A percentile compares a stretch with the other conserved stretches of the same genome.
Conservation (phyloP, 495 filamentous ascomycete species). For the Penicillium silybi region DNA sequence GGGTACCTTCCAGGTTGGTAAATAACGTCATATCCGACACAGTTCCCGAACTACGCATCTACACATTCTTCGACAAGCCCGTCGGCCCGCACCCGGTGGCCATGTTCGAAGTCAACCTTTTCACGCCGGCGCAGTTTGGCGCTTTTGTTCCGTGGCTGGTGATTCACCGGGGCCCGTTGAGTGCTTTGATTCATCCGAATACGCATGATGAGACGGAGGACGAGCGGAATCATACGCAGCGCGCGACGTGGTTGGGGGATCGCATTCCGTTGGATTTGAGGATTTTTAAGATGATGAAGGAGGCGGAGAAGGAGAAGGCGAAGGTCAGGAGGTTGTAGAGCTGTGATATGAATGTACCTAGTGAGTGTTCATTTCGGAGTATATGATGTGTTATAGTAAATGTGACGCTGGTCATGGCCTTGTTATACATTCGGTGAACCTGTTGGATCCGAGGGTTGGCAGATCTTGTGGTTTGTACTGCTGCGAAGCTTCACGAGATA, state of each 20-base stretch:
- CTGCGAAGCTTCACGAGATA: not conserved
- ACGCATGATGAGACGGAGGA: slow-evolving; percentile 51
- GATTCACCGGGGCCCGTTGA: slow-evolving; percentile 77
- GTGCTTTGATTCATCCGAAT: slow-evolving; percentile 78
- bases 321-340: slow-evolving; percentile 3
- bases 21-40: not conserved
- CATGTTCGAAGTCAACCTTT: slow-evolving; percentile 90
- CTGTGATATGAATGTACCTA: too few relatives aligned
- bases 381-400: not conserved
- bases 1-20: not conserved
- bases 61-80: slow-evolving; percentile 69
- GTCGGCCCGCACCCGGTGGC: slow-evolving; percentile 78
- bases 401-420: not conserved
- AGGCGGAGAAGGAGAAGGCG: slow-evolving; percentile 20
- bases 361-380: too few relatives aligned
- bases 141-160: slow-evolving; percentile 84
- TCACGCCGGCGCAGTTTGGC: slow-evolving; percentile 81
- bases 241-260: slow-evolving; percentile 84
- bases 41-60: slow-evolving; percentile 86
- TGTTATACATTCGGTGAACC: not conserved
- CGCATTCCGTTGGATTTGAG: slow-evolving; percentile 63
- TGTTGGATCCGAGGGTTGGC: not conserved
- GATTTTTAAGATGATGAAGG: slow-evolving; percentile 49
- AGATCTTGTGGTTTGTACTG: not conserved
- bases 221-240: slow-evolving; percentile 66